Conservation (phyloP, 129 eudicot species). For the Centaurea solstitialis region DNA sequence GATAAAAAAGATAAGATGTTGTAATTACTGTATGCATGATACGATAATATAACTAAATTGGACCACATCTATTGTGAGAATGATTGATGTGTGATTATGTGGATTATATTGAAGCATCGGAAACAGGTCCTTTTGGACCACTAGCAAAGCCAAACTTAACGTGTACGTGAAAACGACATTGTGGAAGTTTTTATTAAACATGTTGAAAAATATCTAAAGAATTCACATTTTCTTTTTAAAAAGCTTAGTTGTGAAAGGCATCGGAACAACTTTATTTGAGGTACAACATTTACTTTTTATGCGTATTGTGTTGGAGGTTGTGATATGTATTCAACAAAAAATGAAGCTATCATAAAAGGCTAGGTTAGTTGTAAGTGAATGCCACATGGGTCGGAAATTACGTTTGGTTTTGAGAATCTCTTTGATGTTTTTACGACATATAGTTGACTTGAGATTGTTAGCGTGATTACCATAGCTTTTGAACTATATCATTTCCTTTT, state of each 20-base stretch:
- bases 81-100: slow-evolving; percentile 16
- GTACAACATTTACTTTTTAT: neutral
- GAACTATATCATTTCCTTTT: neutral
- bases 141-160: neutral
- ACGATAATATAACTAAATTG: neutral
- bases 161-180: neutral
- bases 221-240: neutral
- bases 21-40: neutral
- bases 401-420: neutral
- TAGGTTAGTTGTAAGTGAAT: neutral
- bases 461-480: neutral
- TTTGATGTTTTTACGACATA: neutral
- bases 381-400: neutral
- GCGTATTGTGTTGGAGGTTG: neutral
- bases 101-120: neutral
- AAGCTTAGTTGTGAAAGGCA: neutral
- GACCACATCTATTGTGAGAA: neutral
- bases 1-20: neutral
- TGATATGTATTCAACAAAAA: neutral
- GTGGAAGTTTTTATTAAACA: neutral
- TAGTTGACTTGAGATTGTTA: neutral
- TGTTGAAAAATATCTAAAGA: neutral
- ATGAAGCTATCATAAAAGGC: neutral
- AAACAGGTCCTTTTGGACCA: neutral
- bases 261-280: neutral